Evolutionary conservation across 257 asterid genomes (phyloP).

Genomic region (Primulina tabacum): DNA sequence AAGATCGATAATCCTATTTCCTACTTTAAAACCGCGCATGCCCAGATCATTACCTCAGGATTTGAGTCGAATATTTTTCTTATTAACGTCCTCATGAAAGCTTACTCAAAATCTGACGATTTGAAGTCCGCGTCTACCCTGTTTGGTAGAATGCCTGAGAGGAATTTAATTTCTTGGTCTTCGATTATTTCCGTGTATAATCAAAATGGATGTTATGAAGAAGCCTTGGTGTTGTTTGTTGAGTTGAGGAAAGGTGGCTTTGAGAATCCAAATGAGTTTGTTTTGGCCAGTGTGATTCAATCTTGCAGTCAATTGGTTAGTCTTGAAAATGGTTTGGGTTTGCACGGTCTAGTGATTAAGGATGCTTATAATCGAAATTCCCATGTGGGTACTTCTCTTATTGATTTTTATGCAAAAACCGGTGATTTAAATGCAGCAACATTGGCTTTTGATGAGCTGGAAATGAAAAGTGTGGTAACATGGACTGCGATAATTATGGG

Average conservation of each 20-base stretch:
- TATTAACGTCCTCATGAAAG: conserved; percentile 32
- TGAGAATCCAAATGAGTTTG: conserved; percentile 39
- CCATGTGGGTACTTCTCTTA: conserved; percentile 41
- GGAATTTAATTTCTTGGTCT: conserved; percentile 48
- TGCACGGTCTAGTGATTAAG: conserved; percentile 41
- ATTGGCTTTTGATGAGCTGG: conserved; percentile 34
- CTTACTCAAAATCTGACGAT: conserved; percentile 26
- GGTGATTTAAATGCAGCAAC: conserved; percentile 32
- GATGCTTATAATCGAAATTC: conserved; percentile 33
- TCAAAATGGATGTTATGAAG: conserved; percentile 30
- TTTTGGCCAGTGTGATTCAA: conserved; percentile 44
- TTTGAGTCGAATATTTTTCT: conserved; percentile 37
- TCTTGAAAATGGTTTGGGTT: conserved; percentile 29
- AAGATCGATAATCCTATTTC: background rate
- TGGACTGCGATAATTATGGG: conserved; percentile 45
- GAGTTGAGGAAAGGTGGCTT: conserved; percentile 28
- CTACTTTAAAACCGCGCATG: conserved; percentile 33
- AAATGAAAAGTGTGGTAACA: conserved; percentile 37
- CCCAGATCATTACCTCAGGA: conserved; percentile 36
- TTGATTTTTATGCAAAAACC: conserved; percentile 42
- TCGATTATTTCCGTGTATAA: conserved; percentile 38
- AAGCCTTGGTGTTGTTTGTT: conserved; percentile 33
- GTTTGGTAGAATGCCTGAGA: conserved; percentile 44
- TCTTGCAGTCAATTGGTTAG: conserved; percentile 34
- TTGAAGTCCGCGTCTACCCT: conserved; percentile 25